phyloP scores from a whole-genome alignment of 2,329 filamentous ascomycete genomes.

The Davidsoniella virescens region DNA sequence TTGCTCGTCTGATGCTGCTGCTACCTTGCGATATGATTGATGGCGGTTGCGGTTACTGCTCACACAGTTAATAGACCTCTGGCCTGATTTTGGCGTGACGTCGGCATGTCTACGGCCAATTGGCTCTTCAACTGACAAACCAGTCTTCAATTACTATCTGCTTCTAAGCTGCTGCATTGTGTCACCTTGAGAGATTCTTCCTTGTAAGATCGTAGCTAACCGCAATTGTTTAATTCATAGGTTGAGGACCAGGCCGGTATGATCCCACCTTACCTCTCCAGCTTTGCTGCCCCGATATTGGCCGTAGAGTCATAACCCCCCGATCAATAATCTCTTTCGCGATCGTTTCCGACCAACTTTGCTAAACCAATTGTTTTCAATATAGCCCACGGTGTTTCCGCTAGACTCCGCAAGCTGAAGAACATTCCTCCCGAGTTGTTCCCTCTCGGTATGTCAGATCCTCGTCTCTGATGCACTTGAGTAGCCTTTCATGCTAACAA shows the following conservation, averaged over 20 bases:
- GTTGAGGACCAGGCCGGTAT: conserved; percentile 52
- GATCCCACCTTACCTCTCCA: conserved; percentile 20
- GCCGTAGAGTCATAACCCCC: too few relatives aligned
- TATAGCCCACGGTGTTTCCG: conserved; percentile 86
- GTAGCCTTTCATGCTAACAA: conserved; percentile 16
- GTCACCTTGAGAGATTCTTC: too few relatives aligned
- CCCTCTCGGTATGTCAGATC: conserved; percentile 55
- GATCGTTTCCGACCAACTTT: neutral
- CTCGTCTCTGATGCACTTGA: conserved; percentile 12
- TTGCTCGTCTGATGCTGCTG: neutral
- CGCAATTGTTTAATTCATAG: conserved; percentile 22
- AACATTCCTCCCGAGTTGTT: conserved; percentile 86
- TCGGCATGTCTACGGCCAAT: too few relatives aligned
- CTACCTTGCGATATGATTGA: neutral
- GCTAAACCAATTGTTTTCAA: neutral
- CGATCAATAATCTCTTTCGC: neutral
- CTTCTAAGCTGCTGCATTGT: too few relatives aligned
- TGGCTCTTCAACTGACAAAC: too few relatives aligned
- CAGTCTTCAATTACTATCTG: too few relatives aligned
- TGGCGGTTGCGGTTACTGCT: too few relatives aligned
- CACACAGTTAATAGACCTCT: too few relatives aligned
- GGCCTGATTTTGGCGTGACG: too few relatives aligned
- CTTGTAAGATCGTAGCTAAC: neutral
- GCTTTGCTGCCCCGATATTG: neutral
- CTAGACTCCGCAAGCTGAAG: conserved; percentile 79